Conservation (phyloP, 176 grass and related monocot species). For the Oryza brachyantha region DNA sequence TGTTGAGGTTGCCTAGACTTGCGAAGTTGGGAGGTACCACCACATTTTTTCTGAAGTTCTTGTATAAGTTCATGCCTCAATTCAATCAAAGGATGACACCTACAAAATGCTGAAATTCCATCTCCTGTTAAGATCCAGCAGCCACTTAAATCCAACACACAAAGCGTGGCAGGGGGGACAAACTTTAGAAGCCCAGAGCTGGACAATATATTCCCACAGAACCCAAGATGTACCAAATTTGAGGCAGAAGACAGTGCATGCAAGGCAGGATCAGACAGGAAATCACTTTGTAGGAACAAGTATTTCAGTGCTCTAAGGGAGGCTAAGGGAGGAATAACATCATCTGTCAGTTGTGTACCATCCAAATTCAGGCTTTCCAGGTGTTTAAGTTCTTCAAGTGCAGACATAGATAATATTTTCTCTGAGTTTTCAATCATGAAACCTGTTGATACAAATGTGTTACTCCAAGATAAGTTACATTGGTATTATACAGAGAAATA, state of each 20-base stretch:
- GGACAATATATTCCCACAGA: slow-evolving; percentile 71
- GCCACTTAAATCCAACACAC: slow-evolving; percentile 65
- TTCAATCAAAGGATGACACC: slow-evolving; percentile 56
- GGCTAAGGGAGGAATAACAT: slow-evolving; percentile 58
- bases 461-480: not conserved
- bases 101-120: slow-evolving; percentile 54
- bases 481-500: slow-evolving; percentile 25
- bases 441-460: slow-evolving; percentile 47
- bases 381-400: slow-evolving; percentile 51
- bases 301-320: slow-evolving; percentile 54
- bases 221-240: slow-evolving; percentile 67
- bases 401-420: slow-evolving; percentile 45
- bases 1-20: slow-evolving; percentile 29
- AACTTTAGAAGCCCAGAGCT: slow-evolving; percentile 63
- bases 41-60: slow-evolving; percentile 27
- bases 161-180: slow-evolving; percentile 48
- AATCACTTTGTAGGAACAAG: slow-evolving; percentile 82
- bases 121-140: slow-evolving; percentile 77
- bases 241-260: slow-evolving; percentile 45
- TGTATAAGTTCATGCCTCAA: slow-evolving; percentile 56
- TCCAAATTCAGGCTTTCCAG: slow-evolving; percentile 81
- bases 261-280: slow-evolving; percentile 66
- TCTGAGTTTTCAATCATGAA: slow-evolving; percentile 32
- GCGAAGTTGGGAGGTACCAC: slow-evolving; percentile 14
- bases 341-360: slow-evolving; percentile 50